Evolutionary conservation across 1,284 basidiomycete genomes (phyloP).

Genomic region (Microbotryum silenes-acaulis): DNA sequence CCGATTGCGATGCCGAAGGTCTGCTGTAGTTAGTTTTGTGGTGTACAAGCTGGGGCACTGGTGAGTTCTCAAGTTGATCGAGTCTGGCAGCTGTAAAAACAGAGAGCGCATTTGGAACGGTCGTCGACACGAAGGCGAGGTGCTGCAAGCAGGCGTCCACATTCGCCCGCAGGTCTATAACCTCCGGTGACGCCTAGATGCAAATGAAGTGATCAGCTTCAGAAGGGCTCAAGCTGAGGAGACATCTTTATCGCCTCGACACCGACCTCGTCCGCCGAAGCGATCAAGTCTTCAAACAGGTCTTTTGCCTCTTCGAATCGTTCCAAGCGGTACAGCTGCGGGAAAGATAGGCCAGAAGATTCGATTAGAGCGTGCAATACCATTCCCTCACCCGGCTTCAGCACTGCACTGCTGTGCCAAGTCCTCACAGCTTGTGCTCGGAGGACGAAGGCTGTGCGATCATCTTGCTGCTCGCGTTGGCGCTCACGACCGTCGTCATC

Average conservation of each 20-base stretch:
- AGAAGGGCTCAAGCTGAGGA: too few species aligned
- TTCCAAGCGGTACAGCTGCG: constrained; percentile 33
- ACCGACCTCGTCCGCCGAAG: constrained; percentile 29
- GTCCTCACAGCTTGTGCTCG: constrained; percentile 33
- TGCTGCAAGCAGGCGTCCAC: constrained; percentile 17
- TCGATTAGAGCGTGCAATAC: not conserved
- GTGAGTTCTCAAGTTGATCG: not conserved
- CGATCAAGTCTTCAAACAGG: constrained; percentile 31
- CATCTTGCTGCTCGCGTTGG: not conserved
- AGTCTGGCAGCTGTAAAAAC: constrained; percentile 1
- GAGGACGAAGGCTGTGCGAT: constrained; percentile 22
- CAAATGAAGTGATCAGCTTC: not conserved
- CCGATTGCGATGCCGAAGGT: not conserved
- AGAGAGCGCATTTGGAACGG: constrained; percentile 15
- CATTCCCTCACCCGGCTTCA: too few species aligned
- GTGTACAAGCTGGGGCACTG: not conserved
- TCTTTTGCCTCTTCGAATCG: constrained; percentile 23
- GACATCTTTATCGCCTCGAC: too few species aligned
- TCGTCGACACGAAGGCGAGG: constrained; percentile 28
- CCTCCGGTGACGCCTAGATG: constrained; percentile 34
- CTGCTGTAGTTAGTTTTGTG: constrained; percentile 1
- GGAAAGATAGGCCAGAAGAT: not conserved
- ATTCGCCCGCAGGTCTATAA: constrained; percentile 32
- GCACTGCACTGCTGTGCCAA: constrained; percentile 20
- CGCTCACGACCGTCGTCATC: too few species aligned